Conservation (phyloP, 1,284 basidiomycete species). For the Fistulinella cinereoalba region DNA sequence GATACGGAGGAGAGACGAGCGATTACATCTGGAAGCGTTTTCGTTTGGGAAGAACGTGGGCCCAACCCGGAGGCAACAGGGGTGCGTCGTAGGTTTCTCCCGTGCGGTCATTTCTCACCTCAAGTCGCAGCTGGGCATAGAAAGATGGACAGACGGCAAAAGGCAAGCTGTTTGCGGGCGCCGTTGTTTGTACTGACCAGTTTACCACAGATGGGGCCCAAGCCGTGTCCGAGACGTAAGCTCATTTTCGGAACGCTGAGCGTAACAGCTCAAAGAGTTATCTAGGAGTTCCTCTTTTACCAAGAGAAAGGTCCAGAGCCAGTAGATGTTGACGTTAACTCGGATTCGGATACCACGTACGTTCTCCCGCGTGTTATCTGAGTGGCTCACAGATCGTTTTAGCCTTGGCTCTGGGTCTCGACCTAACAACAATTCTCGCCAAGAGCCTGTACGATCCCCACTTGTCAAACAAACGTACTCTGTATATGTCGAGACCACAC, state of each 20-base stretch:
- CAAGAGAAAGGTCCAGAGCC: constrained; percentile 56
- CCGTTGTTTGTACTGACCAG: constrained; percentile 28
- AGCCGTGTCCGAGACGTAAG: constrained; percentile 72
- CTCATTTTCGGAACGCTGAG: constrained; percentile 3
- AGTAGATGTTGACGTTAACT: constrained; percentile 43
- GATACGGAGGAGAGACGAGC: constrained; percentile 69
- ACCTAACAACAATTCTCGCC: constrained; percentile 34
- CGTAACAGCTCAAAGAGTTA: constrained; percentile 4
- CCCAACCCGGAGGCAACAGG: constrained; percentile 64
- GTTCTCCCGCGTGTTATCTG: constrained; percentile 9
- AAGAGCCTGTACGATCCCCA: constrained; percentile 43
- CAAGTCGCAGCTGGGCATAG: constrained; percentile 59
- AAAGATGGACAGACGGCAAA: constrained; percentile 79
- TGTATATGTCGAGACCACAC: constrained; percentile 60
- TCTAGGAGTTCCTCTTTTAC: constrained; percentile 74
- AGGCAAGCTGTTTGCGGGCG: constrained; percentile 37
- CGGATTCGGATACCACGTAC: constrained; percentile 46
- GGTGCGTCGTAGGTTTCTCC: constrained; percentile 40
- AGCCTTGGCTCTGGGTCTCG: constrained; percentile 36
- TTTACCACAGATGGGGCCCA: constrained; percentile 58
- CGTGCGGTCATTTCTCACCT: constrained; percentile 7
- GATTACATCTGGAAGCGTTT: constrained; percentile 68
- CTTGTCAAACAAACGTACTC: constrained; percentile 80
- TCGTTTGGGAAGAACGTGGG: constrained; percentile 80
- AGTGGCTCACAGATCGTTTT: constrained; percentile 18